Evolutionary conservation across 1,284 basidiomycete genomes (phyloP).

Genomic region (Trichosporon coremiiforme): DNA sequence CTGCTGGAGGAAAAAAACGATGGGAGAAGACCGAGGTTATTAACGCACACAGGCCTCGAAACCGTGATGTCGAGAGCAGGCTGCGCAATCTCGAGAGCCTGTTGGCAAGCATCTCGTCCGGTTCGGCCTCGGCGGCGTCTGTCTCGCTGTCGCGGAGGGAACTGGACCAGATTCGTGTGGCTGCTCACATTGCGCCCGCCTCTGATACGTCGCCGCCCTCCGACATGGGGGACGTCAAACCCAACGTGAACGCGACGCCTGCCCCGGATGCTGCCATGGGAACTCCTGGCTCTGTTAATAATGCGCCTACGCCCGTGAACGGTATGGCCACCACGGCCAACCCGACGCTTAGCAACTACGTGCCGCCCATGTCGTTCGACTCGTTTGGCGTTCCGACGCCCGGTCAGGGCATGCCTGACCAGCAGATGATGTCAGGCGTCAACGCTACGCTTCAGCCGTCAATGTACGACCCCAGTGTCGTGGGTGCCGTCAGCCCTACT

Average conservation of each 20-base stretch:
- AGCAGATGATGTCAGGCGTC: constrained; percentile 22
- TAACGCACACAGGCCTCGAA: constrained; percentile 31
- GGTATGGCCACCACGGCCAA: constrained; percentile 21
- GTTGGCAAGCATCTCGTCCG: constrained; percentile 37
- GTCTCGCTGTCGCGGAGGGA: constrained; percentile 35
- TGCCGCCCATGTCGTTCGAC: constrained; percentile 30
- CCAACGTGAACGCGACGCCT: neutral
- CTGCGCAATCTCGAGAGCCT: constrained; percentile 42
- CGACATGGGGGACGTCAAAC: constrained; percentile 23
- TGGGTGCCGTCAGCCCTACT: constrained; percentile 18
- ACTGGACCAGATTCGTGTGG: constrained; percentile 37
- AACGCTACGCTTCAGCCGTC: constrained; percentile 30
- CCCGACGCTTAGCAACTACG: constrained; percentile 27
- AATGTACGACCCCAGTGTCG: constrained; percentile 26
- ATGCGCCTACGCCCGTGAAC: constrained; percentile 8
- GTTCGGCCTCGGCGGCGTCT: constrained; percentile 29
- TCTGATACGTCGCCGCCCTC: constrained; percentile 32
- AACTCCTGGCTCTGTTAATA: constrained; percentile 17
- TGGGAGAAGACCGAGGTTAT: constrained; percentile 39
- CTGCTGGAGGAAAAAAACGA: constrained; percentile 26
- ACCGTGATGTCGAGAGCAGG: constrained; percentile 38
- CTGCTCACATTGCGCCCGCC: constrained; percentile 36
- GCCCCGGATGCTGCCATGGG: constrained; percentile 7
- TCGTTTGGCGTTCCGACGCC: constrained; percentile 27
- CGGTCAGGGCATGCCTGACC: constrained; percentile 23